Evolutionary conservation across 1,284 basidiomycete species (phyloP).

Genomic region (Cryptococcus amylolentus): DNA sequence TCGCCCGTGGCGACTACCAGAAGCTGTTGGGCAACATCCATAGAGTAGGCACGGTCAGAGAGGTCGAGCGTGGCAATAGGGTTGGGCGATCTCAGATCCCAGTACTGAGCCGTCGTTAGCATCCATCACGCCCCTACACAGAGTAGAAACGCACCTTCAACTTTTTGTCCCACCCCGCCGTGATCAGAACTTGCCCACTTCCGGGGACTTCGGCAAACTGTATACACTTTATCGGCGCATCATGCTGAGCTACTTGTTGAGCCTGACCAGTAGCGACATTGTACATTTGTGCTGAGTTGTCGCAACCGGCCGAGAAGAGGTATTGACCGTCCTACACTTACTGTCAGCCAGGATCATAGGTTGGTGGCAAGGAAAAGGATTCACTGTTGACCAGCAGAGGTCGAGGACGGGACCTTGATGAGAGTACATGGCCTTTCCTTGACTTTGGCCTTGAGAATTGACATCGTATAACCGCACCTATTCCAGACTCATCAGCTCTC

Average conservation of each 20-base stretch:
- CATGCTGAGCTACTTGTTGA: constrained; percentile 74
- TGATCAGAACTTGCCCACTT: constrained; percentile 65
- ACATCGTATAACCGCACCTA: constrained; percentile 60
- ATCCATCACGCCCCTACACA: neutral
- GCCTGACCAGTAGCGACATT: constrained; percentile 69
- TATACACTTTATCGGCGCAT: constrained; percentile 72
- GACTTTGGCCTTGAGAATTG: constrained; percentile 53
- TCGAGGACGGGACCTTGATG: constrained; percentile 80
- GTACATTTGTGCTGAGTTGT: constrained; percentile 77
- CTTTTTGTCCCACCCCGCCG: constrained; percentile 89
- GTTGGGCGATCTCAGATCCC: constrained; percentile 73
- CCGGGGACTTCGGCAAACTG: constrained; percentile 67
- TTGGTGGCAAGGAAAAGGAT: constrained; percentile 5
- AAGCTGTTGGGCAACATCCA: constrained; percentile 40
- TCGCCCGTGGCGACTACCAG: constrained; percentile 66
- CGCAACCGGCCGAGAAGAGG: constrained; percentile 78
- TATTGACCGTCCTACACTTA: constrained; percentile 65
- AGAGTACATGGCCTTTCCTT: constrained; percentile 75
- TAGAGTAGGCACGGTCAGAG: constrained; percentile 78
- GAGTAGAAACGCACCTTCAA: constrained; percentile 60
- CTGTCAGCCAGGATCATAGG: neutral
- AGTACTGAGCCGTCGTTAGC: constrained; percentile 62
- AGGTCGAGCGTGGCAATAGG: constrained; percentile 75
- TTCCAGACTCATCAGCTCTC: neutral
- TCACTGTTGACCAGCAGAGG: constrained; percentile 72